Evolutionary conservation across 2,329 filamentous ascomycete species (phyloP).

Genomic region (Phyllosticta capitalensis): DNA sequence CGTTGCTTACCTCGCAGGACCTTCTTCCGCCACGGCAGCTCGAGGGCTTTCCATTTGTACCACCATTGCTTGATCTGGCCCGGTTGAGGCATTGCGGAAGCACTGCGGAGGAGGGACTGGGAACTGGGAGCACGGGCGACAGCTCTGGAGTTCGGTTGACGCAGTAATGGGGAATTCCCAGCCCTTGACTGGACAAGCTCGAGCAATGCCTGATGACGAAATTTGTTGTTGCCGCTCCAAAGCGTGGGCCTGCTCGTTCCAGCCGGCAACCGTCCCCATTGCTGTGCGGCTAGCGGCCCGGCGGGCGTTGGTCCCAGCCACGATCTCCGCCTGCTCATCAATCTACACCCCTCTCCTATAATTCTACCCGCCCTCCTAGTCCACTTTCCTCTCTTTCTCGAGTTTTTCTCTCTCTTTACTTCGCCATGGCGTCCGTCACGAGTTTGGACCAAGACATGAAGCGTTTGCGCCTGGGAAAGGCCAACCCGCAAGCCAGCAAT

Average conservation of each 20-base stretch:
- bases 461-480: slow-evolving; percentile 83
- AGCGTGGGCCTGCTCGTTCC: background rate
- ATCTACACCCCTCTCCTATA: background rate
- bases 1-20: slow-evolving; percentile 45
- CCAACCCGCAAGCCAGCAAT: slow-evolving; percentile 81
- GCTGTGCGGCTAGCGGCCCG: background rate
- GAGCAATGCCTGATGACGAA: background rate
- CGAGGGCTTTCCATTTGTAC: slow-evolving; percentile 54
- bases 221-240: background rate
- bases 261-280: background rate
- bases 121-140: background rate
- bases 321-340: background rate
- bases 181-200: slow-evolving; percentile 6
- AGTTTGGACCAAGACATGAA: slow-evolving; percentile 94
- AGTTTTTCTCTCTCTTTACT: background rate
- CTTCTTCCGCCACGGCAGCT: slow-evolving; percentile 52
- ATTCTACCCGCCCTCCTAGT: background rate
- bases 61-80: slow-evolving; percentile 38
- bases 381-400: background rate
- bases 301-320: background rate
- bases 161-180: background rate
- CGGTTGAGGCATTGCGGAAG: slow-evolving; percentile 7
- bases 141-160: slow-evolving; percentile 1
- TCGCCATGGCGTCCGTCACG: slow-evolving; percentile 77
- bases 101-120: background rate